Evolutionary conservation across 176 grass and related monocot genomes (phyloP).

Genomic region (Cenchrus fungigraminus): DNA sequence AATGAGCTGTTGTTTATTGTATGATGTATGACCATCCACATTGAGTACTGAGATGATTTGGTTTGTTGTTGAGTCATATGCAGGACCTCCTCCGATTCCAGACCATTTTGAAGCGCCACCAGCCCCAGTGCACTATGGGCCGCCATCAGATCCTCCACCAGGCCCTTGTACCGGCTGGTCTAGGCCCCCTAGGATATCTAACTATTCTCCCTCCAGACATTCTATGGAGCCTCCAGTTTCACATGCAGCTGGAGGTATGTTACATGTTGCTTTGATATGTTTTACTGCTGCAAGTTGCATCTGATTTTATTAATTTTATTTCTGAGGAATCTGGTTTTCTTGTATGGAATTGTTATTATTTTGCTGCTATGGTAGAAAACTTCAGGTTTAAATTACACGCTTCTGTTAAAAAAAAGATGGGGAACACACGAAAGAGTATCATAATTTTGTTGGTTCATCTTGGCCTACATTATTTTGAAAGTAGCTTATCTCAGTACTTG

Average conservation of each 20-base stretch:
- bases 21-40: constrained; percentile 10
- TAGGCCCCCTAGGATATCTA: constrained; percentile 52
- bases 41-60: constrained; percentile 20
- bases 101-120: constrained; percentile 62
- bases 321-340: not conserved
- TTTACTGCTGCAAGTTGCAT: constrained; percentile 18
- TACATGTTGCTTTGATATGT: not conserved
- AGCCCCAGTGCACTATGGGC: constrained; percentile 59
- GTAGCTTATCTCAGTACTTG: not conserved
- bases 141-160: constrained; percentile 57
- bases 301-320: constrained; percentile 13
- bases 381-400: not conserved
- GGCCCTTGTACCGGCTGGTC: constrained; percentile 71
- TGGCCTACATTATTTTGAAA: constrained; percentile 1
- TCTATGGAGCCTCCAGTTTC: constrained; percentile 65
- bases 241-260: constrained; percentile 61
- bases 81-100: constrained; percentile 40
- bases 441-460: constrained; percentile 8
- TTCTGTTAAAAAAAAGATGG: not conserved
- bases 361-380: not conserved
- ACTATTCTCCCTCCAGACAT: constrained; percentile 57
- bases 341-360: constrained; percentile 12
- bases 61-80: constrained; percentile 38
- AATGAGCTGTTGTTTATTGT: constrained; percentile 23
- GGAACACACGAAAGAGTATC: not conserved